phyloP scores from a whole-genome alignment of 768 basidiomycete genomes.

The Boletellus ananiceps region DNA sequence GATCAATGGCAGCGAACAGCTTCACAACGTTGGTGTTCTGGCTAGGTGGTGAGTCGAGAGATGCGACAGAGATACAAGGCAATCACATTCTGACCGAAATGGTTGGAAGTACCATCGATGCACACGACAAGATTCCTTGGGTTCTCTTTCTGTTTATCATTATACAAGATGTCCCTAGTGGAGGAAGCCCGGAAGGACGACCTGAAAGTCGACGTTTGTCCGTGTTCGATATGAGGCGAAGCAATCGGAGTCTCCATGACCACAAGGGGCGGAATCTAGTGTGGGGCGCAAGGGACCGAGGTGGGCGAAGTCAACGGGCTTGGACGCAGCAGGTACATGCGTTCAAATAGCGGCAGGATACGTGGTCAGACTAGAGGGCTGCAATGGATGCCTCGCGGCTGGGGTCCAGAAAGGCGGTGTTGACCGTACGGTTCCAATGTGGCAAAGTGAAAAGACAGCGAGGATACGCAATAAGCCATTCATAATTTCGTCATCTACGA shows the following conservation, averaged over 20 bases:
- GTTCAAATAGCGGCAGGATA: conserved; percentile 5
- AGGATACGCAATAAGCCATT: conserved; percentile 4
- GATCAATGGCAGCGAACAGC: conserved; percentile 26
- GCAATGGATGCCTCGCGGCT: not conserved
- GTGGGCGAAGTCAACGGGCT: not conserved
- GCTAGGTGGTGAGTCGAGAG: not conserved
- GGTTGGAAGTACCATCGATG: not conserved
- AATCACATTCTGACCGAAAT: not conserved
- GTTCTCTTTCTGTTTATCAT: not conserved
- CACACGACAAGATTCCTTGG: not conserved
- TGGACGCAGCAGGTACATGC: not conserved
- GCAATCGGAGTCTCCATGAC: not conserved
- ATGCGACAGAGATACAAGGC: too few species aligned
- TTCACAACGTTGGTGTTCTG: conserved; percentile 39
- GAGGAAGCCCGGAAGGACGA: not conserved
- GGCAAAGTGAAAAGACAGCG: not conserved
- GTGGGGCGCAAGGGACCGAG: not conserved
- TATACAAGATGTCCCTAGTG: not conserved
- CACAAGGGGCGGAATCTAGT: not conserved
- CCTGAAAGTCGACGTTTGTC: not conserved
- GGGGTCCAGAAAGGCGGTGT: not conserved
- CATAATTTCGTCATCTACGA: conserved; percentile 6
- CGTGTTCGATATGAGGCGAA: not conserved
- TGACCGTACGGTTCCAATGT: conserved; percentile 2
- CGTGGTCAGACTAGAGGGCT: not conserved